Percentiles rank a stretch among this genome's conserved stretches.
Evolutionary conservation across 2,329 filamentous ascomycete genomes (phyloP).

Genomic region (Neofusicoccum laricinum): DNA sequence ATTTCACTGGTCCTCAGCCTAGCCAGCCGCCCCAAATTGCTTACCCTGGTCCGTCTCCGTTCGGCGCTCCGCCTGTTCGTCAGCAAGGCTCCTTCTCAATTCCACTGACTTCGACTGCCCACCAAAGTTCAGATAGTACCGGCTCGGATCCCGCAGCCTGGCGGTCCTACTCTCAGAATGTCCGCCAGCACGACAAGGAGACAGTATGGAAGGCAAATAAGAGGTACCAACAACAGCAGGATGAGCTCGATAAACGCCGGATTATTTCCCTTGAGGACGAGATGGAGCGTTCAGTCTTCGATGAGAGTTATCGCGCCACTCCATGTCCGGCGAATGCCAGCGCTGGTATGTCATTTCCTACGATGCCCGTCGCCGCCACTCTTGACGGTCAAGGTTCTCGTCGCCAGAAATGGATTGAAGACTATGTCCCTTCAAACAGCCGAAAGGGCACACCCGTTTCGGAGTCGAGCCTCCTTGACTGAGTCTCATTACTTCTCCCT

Average conservation of each 20-base stretch:
- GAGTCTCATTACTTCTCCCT: neutral
- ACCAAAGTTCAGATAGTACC: neutral
- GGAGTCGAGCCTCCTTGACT: neutral
- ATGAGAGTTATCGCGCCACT: neutral
- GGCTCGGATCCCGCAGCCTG: neutral
- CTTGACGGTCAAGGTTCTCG: neutral
- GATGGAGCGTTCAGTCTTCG: neutral
- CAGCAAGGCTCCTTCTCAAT: neutral
- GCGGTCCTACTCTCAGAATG: neutral
- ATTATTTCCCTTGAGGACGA: neutral
- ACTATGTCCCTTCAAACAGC: neutral
- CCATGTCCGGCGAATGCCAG: neutral
- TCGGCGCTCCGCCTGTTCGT: neutral
- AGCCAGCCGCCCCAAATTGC: too few species aligned
- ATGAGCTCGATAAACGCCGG: neutral
- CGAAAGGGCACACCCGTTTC: neutral
- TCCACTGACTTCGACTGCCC: neutral
- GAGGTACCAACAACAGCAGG: neutral
- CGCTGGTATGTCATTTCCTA: neutral
- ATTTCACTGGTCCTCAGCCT: neutral
- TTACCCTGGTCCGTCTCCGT: too few species aligned
- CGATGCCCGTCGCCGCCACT: neutral
- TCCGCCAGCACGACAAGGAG: neutral
- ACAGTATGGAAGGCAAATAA: neutral
- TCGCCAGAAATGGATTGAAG: neutral